These are phyloP conservation scores for Camelina hispida DNA, from an alignment of 345 rosid genomes.

Conservation along the genomic window DNA sequence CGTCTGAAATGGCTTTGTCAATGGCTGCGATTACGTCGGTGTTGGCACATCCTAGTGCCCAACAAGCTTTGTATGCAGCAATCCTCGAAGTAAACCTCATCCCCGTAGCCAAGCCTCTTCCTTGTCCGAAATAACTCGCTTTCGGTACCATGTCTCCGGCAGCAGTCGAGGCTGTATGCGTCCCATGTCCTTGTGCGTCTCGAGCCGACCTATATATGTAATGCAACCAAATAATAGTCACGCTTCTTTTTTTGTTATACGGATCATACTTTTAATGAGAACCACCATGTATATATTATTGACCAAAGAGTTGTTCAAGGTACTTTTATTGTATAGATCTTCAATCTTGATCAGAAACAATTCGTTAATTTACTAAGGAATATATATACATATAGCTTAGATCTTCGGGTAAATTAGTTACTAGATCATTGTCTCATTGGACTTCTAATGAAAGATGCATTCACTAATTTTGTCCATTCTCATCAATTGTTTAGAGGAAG, in stretches of 20 bases:
- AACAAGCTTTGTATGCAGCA: slow-evolving; percentile 76
- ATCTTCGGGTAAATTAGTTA: not conserved
- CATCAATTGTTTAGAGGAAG: not conserved
- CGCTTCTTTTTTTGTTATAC: not conserved
- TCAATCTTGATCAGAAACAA: not conserved
- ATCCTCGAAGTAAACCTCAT: slow-evolving; percentile 73
- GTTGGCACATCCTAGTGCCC: slow-evolving; percentile 64
- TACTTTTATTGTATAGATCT: not conserved
- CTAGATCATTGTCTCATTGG: not conserved
- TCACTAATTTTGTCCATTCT: not conserved
- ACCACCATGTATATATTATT: not conserved
- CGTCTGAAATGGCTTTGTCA: slow-evolving; percentile 68
- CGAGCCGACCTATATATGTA: slow-evolving; percentile 52
- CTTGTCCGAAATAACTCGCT: slow-evolving; percentile 62
- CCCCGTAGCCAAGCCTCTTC: slow-evolving; percentile 67
- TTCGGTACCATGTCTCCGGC: slow-evolving; percentile 55
- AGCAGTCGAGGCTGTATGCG: slow-evolving; percentile 88
- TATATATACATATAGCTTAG: not conserved
- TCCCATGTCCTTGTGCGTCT: slow-evolving; percentile 81
- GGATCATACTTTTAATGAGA: not conserved
- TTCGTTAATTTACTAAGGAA: not conserved
- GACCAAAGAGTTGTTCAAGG: not conserved
- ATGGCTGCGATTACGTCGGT: slow-evolving; percentile 73
- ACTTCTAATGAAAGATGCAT: not conserved
- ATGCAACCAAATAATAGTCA: not conserved